Base-by-base conservation (phyloP, 441 rosid species). In the Erodium moschatum region DNA sequence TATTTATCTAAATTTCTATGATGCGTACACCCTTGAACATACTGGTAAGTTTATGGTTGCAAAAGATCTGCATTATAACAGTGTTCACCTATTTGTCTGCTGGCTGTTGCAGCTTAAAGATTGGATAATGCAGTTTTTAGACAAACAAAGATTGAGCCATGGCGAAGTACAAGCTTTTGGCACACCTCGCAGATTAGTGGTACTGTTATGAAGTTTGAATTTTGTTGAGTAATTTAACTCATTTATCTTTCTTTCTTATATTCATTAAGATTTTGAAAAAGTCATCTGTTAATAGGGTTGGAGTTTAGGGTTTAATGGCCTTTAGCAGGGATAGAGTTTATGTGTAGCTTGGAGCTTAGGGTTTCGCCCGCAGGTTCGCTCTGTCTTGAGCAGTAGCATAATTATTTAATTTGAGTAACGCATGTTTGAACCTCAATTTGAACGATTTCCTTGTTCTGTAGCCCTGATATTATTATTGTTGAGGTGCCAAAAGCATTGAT, bases 161-260 rank as follows among this genome's bases (percentile, higher is more conserved):
- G 87, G 94, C 52, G 79, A 79, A 72, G 85, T 91, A 66, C 83
- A 86, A 77, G 88, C 88, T 56, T 88, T 81, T 83, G 96, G 90
- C 70, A 91, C 98, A 71, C 97, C 98, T 74, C 93, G 98, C 72
- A 85, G 97, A 82, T 79, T 91, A 78, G 96, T 94, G 97, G 98
- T 94, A 89, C 46, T 50, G 38, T 69, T 72, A 60, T 67, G 18
- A 56, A 62, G 73, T 75, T 66, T 72, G 65, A 69, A 65, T 58
- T 74, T 71, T 65, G 67, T 73, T 67, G 67, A 69, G 31, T 60
- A 31, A 15, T n/a, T 60, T 19, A 38, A 46, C 27, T 54, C 69
- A n/a, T 15, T 70, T 60, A 60, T 65, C 67, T 70, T 58, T 60
- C 31, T 60, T 60, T 2, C 15, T 9, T 11, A 21, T 20, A 11